These are phyloP conservation scores for Emergomyces orientalis DNA, from an alignment of 2,329 filamentous ascomycete species.

Conservation along the genomic window DNA sequence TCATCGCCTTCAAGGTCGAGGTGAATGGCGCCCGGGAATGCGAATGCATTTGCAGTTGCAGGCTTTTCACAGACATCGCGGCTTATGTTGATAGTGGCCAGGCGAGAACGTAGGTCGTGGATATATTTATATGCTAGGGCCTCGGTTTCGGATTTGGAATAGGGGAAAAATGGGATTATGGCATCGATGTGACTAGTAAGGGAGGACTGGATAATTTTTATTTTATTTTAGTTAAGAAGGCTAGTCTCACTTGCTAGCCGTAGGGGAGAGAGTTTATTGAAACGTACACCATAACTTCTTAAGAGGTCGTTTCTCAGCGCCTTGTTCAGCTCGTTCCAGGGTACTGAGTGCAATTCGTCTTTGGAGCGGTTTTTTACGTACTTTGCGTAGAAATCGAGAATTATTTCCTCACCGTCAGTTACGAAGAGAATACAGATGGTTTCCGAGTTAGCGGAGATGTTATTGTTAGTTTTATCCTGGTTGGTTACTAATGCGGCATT, in stretches of 20 bases:
- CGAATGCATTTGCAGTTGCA: not conserved
- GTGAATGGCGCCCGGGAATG: not conserved
- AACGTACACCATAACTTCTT: slow-evolving; percentile 9
- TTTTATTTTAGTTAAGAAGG: not conserved
- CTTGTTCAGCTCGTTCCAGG: not conserved
- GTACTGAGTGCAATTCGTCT: not conserved
- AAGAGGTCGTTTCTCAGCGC: slow-evolving; percentile 10
- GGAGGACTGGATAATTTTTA: slow-evolving; percentile 22
- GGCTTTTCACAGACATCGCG: not conserved
- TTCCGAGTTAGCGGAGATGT: slow-evolving; percentile 19
- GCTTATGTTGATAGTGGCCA: not conserved
- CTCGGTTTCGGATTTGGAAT: slow-evolving; percentile 32
- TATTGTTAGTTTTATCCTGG: not conserved
- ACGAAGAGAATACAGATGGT: slow-evolving; percentile 35
- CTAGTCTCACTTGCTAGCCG: not conserved
- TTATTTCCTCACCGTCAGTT: slow-evolving; percentile 18
- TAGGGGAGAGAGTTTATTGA: not conserved
- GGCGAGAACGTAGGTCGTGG: slow-evolving; percentile 19
- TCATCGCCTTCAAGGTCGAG: slow-evolving; percentile 8
- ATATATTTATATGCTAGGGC: slow-evolving; percentile 38
- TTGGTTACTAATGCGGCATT: not conserved
- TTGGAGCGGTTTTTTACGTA: not conserved
- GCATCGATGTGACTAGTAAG: slow-evolving; percentile 36
- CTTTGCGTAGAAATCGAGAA: slow-evolving; percentile 5
- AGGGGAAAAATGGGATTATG: slow-evolving; percentile 38